Conservation (phyloP, 2,329 filamentous ascomycete genomes). For the Fonsecaea erecta region DNA sequence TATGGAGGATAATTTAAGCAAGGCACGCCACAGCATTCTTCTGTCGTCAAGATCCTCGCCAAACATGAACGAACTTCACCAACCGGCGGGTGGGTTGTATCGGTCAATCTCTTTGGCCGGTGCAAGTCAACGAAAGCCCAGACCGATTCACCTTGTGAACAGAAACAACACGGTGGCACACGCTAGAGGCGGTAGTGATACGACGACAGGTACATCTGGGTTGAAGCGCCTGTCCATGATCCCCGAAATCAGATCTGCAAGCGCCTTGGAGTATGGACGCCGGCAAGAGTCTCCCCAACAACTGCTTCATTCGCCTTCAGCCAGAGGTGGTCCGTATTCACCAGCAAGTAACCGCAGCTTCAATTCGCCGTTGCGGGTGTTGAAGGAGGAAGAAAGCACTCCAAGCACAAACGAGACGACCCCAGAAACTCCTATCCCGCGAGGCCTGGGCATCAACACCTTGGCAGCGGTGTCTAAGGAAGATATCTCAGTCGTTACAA, state of each 20-base stretch:
- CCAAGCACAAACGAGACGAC: constrained; percentile 36
- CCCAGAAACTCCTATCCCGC: constrained; percentile 28
- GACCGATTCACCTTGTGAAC: constrained; percentile 37
- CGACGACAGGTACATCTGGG: constrained; percentile 39
- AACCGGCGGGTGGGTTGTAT: constrained; percentile 49
- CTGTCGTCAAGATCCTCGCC: constrained; percentile 56
- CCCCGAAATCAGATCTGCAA: constrained; percentile 35
- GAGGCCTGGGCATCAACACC: constrained; percentile 37
- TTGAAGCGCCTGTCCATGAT: constrained; percentile 34
- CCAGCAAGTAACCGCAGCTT: constrained; percentile 33
- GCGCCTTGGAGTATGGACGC: constrained; percentile 37
- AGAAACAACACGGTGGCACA: constrained; percentile 44
- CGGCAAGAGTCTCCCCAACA: constrained; percentile 34
- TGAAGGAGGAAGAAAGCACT: constrained; percentile 35
- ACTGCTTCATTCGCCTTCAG: constrained; percentile 14
- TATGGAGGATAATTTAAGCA: constrained; percentile 88
- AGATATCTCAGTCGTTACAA: constrained; percentile 29
- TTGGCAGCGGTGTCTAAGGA: constrained; percentile 28
- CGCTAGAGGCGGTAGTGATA: constrained; percentile 49
- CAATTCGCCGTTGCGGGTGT: constrained; percentile 34
- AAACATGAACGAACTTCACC: constrained; percentile 48
- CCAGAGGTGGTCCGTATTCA: constrained; percentile 19
- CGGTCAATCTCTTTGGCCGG: constrained; percentile 46
- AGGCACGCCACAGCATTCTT: constrained; percentile 72
- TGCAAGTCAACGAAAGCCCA: constrained; percentile 30